These are phyloP conservation scores for Colletotrichum sp. DNA, from an alignment of 2,329 filamentous ascomycete genomes.

Conservation along the genomic window DNA sequence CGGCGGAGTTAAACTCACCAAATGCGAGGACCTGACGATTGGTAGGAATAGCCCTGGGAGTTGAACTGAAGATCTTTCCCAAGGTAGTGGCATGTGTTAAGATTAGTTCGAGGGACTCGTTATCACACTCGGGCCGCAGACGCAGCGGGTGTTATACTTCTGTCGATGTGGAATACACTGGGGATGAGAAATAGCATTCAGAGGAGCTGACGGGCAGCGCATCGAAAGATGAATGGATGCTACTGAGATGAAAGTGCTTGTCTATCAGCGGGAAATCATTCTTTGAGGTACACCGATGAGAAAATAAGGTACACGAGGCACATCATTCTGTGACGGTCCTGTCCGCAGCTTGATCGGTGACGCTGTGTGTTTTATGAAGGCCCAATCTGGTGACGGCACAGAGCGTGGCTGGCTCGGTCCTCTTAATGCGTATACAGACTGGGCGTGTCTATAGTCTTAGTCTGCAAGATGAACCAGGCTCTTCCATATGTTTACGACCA, in stretches of 20 bases:
- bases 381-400: background rate
- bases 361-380: background rate
- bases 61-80: background rate
- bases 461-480: background rate
- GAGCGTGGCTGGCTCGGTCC: background rate
- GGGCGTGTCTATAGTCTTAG: background rate
- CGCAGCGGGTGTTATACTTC: background rate
- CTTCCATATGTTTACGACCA: background rate
- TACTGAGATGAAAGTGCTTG: background rate
- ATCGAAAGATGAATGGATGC: rapidly evolving
- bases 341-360: background rate
- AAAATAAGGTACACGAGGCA: background rate
- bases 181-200: rapidly evolving
- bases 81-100: background rate
- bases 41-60: background rate
- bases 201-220: background rate
- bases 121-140: rapidly evolving
- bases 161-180: rapidly evolving
- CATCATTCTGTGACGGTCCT: background rate
- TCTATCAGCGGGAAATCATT: rapidly evolving
- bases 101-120: background rate
- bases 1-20: background rate
- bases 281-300: background rate
- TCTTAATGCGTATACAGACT: background rate
- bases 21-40: background rate